Conservation (phyloP, 805 yeast species). For the Pichia manshurica region DNA sequence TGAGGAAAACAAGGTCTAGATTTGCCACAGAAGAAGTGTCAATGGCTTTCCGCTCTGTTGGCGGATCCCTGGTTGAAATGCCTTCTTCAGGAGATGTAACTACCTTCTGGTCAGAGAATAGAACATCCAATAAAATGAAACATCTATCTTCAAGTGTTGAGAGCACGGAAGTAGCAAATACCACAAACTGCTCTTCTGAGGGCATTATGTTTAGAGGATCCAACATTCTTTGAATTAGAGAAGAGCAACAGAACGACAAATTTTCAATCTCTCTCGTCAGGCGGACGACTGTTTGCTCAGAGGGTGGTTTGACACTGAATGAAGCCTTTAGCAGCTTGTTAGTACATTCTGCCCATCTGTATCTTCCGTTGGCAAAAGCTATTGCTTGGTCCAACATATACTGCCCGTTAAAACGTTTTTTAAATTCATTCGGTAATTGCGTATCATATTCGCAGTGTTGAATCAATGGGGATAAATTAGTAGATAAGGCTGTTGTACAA, state of each 20-base stretch:
- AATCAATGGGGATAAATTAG: conserved; percentile 50
- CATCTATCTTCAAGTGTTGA: conserved; percentile 22
- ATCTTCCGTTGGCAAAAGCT: conserved; percentile 48
- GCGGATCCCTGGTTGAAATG: not conserved
- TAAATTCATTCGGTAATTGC: conserved; percentile 44
- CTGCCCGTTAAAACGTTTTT: conserved; percentile 19
- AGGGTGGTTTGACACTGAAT: conserved; percentile 8
- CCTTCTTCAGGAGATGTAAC: not conserved
- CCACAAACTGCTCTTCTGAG: conserved; percentile 16
- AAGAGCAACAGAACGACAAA: conserved; percentile 18
- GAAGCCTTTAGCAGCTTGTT: conserved; percentile 18
- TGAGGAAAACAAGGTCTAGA: conserved; percentile 8
- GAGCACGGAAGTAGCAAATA: conserved; percentile 17
- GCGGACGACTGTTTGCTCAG: conserved; percentile 4
- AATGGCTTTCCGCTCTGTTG: not conserved
- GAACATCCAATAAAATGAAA: conserved; percentile 15
- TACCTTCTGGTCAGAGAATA: conserved; percentile 8
- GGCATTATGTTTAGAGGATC: conserved; percentile 18
- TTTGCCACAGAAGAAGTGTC: conserved; percentile 16
- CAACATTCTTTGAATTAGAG: conserved; percentile 19
- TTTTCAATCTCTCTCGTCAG: conserved; percentile 15
- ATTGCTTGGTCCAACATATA: conserved; percentile 37
- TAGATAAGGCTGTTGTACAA: conserved; percentile 49
- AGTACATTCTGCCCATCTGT: conserved; percentile 33
- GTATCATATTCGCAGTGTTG: conserved; percentile 50